These are phyloP conservation scores for Ustilago tritici DNA, from an alignment of 1,284 basidiomycete genomes.

Conservation along the genomic window DNA sequence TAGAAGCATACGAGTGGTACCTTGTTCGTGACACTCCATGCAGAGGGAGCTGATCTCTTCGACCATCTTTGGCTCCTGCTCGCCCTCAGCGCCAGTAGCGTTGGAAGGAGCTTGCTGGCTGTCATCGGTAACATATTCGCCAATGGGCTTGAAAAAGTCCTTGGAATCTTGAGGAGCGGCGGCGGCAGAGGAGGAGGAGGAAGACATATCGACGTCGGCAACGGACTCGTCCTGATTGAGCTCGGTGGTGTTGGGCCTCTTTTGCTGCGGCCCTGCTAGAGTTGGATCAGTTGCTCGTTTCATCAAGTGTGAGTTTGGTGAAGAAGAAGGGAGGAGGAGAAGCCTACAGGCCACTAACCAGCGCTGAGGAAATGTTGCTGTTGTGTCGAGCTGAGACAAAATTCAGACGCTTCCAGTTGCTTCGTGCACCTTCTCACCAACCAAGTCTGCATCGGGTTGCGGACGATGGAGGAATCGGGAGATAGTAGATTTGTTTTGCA, in stretches of 20 bases:
- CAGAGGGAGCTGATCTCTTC: constrained; percentile 84
- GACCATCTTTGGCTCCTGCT: constrained; percentile 58
- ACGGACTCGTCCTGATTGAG: constrained; percentile 3
- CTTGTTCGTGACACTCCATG: constrained; percentile 93
- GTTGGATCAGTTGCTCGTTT: constrained; percentile 43
- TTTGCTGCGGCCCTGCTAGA: constrained; percentile 31
- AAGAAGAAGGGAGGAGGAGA: too few relatives aligned
- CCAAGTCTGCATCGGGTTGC: not conserved
- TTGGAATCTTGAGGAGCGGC: constrained; percentile 26
- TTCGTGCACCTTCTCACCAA: constrained; percentile 11
- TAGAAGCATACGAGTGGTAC: constrained; percentile 88
- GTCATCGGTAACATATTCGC: constrained; percentile 47
- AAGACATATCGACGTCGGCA: constrained; percentile 37
- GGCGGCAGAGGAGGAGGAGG: constrained; percentile 40
- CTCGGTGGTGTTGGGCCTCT: constrained; percentile 45
- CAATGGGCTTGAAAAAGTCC: constrained; percentile 62
- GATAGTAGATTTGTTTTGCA: not conserved
- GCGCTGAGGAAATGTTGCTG: not conserved
- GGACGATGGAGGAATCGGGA: not conserved
- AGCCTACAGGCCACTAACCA: not conserved
- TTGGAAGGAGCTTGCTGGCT: constrained; percentile 1
- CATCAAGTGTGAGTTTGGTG: constrained; percentile 20
- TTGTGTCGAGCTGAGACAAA: constrained; percentile 9
- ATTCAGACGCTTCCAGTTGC: constrained; percentile 1
- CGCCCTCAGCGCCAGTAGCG: constrained; percentile 28